Conservation (phyloP, 2,329 filamentous ascomycete species). For the Colletotrichum phormii region DNA sequence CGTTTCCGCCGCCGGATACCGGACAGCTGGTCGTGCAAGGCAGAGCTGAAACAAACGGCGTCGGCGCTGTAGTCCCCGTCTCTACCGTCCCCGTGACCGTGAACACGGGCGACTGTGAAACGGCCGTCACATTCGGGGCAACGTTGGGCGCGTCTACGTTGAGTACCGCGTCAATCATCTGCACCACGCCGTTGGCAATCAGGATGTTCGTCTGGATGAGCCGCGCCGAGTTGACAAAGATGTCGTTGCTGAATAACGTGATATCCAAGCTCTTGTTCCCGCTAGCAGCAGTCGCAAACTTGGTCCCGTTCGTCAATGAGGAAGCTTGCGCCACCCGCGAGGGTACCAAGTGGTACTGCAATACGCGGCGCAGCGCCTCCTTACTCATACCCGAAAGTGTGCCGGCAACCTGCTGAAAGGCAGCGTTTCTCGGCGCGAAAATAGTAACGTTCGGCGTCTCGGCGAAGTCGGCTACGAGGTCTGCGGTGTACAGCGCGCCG, state of each 20-base stretch:
- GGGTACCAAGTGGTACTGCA: slow-evolving; percentile 36
- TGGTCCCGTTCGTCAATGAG: slow-evolving; percentile 9
- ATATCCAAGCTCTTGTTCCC: slow-evolving; percentile 9
- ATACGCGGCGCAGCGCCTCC: slow-evolving; percentile 29
- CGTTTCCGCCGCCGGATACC: slow-evolving; percentile 40
- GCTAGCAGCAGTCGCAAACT: slow-evolving; percentile 15
- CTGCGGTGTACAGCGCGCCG: slow-evolving; percentile 35
- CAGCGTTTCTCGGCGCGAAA: slow-evolving; percentile 33
- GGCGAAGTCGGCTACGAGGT: slow-evolving; percentile 33
- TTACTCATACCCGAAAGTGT: slow-evolving; percentile 13
- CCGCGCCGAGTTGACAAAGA: slow-evolving; percentile 63
- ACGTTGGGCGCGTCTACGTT: slow-evolving; percentile 44
- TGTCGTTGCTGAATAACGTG: slow-evolving; percentile 50
- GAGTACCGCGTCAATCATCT: slow-evolving; percentile 66
- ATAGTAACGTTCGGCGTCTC: slow-evolving; percentile 31
- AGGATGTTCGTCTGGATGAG: slow-evolving; percentile 64
- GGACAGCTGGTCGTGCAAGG: slow-evolving; percentile 56
- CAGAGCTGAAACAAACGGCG: slow-evolving; percentile 54
- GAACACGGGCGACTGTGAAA: slow-evolving; percentile 48
- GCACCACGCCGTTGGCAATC: slow-evolving; percentile 68
- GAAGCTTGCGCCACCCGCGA: slow-evolving; percentile 20
- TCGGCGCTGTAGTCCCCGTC: slow-evolving; percentile 46
- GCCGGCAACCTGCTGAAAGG: slow-evolving; percentile 31
- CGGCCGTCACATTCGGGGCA: slow-evolving; percentile 48
- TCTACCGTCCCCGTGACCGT: slow-evolving; percentile 10